phyloP scores from a whole-genome alignment of 176 grass and related monocot genomes.

The Oryza nivara region DNA sequence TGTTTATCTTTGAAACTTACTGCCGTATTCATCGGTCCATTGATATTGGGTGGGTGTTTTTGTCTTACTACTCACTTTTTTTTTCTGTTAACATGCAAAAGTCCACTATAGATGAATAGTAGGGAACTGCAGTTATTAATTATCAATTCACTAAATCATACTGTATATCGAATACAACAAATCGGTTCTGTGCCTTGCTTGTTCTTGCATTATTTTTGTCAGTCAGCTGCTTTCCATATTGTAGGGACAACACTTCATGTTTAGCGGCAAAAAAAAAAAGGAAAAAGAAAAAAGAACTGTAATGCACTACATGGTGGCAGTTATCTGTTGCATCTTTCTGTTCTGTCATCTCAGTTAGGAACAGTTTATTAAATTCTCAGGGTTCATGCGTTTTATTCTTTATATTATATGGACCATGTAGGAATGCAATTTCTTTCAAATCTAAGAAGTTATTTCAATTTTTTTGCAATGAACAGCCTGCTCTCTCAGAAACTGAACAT shows the following conservation, averaged over 20 bases:
- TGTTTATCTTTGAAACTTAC: constrained; percentile 91
- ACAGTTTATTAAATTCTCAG: not conserved
- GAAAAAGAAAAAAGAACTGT: no score
- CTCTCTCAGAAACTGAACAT: constrained; percentile 88
- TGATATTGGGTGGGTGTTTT: constrained; percentile 63
- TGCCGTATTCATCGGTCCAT: constrained; percentile 89
- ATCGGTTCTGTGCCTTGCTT: no score
- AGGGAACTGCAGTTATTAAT: not conserved
- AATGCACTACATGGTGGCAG: no score
- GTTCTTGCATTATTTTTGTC: no score
- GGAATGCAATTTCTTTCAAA: not conserved
- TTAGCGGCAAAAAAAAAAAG: no score
- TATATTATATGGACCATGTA: not conserved
- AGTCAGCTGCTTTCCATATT: no score
- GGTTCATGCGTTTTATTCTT: not conserved
- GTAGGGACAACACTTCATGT: no score
- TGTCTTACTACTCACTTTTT: not conserved
- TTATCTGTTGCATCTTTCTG: not conserved
- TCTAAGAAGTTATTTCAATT: not conserved
- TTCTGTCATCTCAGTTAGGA: not conserved
- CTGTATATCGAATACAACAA: not conserved
- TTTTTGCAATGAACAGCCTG: constrained; percentile 56
- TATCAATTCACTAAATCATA: not conserved
- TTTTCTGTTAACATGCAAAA: not conserved
- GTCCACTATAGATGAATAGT: not conserved